Conservation (phyloP, 106 monocot species). For the Amphibolis antarctica region DNA sequence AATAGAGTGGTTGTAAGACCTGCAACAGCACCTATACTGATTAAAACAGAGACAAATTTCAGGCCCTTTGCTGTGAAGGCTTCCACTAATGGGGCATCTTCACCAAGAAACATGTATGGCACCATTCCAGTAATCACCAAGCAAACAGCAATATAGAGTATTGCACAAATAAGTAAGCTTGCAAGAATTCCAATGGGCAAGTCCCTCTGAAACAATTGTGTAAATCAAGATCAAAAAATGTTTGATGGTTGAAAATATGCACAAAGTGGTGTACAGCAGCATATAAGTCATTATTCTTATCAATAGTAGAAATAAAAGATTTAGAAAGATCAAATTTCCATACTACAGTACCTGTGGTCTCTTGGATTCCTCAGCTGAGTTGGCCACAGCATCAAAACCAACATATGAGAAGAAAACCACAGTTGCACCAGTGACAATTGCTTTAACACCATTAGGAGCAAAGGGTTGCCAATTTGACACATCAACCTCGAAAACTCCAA, state of each 20-base stretch:
- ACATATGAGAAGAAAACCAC: constrained; percentile 97
- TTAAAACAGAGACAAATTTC: constrained; percentile 74
- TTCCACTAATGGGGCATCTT: constrained; percentile 93
- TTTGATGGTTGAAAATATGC: not conserved
- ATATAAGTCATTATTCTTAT: not conserved
- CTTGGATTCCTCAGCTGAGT: constrained; percentile 96
- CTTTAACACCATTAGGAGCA: constrained; percentile 89
- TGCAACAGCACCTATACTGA: constrained; percentile 91
- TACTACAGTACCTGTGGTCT: constrained; percentile 64
- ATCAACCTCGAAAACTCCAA: constrained; percentile 84
- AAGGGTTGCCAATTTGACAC: constrained; percentile 95
- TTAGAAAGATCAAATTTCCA: not conserved
- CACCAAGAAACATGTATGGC: constrained; percentile 68
- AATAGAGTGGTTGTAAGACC: constrained; percentile 93
- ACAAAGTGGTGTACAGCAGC: not conserved
- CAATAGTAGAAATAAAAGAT: not conserved
- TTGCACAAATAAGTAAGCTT: constrained; percentile 66
- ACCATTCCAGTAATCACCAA: constrained; percentile 98
- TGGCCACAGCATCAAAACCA: constrained; percentile 98
- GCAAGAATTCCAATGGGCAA: constrained; percentile 91
- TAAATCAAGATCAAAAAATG: not conserved
- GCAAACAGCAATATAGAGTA: constrained; percentile 75
- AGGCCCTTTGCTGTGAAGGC: constrained; percentile 85
- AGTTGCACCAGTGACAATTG: constrained; percentile 86
- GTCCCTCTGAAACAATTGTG: constrained; percentile 46